These are phyloP conservation scores for Candida chauliodis DNA, from an alignment of 805 yeast genomes.

Conservation along the genomic window DNA sequence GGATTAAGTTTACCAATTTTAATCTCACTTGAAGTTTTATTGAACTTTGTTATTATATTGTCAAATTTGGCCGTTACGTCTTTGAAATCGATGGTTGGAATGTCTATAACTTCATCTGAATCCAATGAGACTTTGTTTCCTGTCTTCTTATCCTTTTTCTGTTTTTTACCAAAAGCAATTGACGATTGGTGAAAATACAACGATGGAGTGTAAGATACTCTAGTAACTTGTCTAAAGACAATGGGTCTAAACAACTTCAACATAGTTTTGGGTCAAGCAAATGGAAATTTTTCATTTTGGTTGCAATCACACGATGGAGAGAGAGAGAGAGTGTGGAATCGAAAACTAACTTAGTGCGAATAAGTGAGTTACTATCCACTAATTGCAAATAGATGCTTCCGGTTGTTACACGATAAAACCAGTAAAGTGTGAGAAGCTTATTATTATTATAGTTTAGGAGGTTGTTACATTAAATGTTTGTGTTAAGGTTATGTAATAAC, in stretches of 20 bases:
- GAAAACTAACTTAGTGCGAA: too few relatives aligned
- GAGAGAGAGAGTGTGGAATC: too few relatives aligned
- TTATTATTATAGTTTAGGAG: background rate
- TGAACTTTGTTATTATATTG: slow-evolving; percentile 48
- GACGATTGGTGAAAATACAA: background rate
- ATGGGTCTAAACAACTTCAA: slow-evolving; percentile 1
- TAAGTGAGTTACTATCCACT: too few relatives aligned
- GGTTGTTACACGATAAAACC: too few relatives aligned
- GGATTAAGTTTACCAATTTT: slow-evolving; percentile 72
- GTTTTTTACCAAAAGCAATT: background rate
- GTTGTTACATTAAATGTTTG: too few relatives aligned
- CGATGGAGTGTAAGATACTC: background rate
- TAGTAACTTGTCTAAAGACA: background rate
- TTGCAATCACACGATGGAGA: slow-evolving; percentile 2
- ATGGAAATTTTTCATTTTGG: slow-evolving; percentile 4
- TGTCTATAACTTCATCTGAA: slow-evolving; percentile 13
- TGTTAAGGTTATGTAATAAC: too few relatives aligned
- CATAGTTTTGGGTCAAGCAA: too few relatives aligned
- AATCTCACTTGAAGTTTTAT: slow-evolving; percentile 55
- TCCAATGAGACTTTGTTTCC: slow-evolving; percentile 12
- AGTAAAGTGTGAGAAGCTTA: too few relatives aligned
- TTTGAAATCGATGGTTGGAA: slow-evolving; percentile 27
- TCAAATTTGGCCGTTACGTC: slow-evolving; percentile 44
- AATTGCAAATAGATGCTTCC: too few relatives aligned
- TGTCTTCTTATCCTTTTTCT: slow-evolving; percentile 2